Conservation (phyloP, 805 yeast species). For the Brettanomyces custersianus region DNA sequence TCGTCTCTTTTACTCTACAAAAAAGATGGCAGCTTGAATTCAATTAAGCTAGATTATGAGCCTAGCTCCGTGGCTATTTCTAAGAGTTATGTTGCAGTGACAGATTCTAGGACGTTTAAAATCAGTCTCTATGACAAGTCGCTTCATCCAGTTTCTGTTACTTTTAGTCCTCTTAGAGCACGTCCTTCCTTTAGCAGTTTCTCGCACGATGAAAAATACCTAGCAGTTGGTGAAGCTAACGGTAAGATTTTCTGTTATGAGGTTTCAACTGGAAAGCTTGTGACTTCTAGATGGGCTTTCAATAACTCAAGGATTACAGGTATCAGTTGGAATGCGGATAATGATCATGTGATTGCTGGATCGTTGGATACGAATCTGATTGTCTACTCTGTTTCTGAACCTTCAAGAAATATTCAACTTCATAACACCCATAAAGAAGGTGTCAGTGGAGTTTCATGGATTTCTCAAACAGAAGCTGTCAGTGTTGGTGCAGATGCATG, state of each 20-base stretch:
- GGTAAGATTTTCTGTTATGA: slow-evolving; percentile 81
- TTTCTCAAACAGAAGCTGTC: slow-evolving; percentile 37
- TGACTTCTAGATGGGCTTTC: slow-evolving; percentile 92
- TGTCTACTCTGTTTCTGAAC: slow-evolving; percentile 70
- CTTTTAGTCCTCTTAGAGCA: slow-evolving; percentile 40
- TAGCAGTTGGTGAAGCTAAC: slow-evolving; percentile 79
- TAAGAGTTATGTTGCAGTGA: slow-evolving; percentile 37
- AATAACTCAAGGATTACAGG: slow-evolving; percentile 76
- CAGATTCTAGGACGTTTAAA: slow-evolving; percentile 32
- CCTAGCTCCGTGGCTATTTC: slow-evolving; percentile 41
- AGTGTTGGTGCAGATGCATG: slow-evolving; percentile 79
- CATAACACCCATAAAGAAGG: slow-evolving; percentile 87
- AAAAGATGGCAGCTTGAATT: slow-evolving; percentile 21
- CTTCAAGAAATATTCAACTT: slow-evolving; percentile 65
- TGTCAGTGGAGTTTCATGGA: slow-evolving; percentile 68
- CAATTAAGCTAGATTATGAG: slow-evolving; percentile 26
- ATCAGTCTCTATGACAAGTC: slow-evolving; percentile 30
- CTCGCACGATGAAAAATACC: slow-evolving; percentile 57
- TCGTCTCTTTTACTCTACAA: slow-evolving; percentile 29
- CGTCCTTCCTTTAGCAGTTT: slow-evolving; percentile 55
- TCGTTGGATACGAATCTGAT: slow-evolving; percentile 78
- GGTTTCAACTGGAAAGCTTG: slow-evolving; percentile 40
- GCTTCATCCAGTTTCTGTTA: slow-evolving; percentile 8
- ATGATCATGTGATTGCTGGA: slow-evolving; percentile 65
- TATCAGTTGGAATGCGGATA: slow-evolving; percentile 72